Evolutionary conservation across 73 alveolate species (phyloP).

Genomic region (Tetrahymena malaccensis): DNA sequence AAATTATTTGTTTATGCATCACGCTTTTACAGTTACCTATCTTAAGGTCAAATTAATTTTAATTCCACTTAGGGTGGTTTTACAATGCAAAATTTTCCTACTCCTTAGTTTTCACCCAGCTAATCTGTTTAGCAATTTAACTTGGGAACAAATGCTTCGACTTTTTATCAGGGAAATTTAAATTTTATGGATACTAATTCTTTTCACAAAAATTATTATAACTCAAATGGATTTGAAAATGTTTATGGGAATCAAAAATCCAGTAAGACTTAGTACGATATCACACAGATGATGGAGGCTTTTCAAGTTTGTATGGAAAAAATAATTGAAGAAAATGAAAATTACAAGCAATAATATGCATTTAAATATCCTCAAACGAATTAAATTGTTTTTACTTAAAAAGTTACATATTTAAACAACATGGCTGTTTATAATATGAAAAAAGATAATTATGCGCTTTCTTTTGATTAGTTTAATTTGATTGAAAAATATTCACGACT

Average conservation of each 20-base stretch:
- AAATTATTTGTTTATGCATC: not conserved
- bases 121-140: not conserved
- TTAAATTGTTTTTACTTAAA: not conserved
- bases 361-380: not conserved
- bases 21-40: not conserved
- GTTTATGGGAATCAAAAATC: not conserved
- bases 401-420: not conserved
- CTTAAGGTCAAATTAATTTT: not conserved
- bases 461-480: not conserved
- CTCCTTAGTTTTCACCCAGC: not conserved
- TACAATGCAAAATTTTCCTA: not conserved
- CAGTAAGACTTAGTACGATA: not conserved
- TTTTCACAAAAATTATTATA: not conserved
- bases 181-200: not conserved
- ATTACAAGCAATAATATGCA: not conserved
- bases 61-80: not conserved
- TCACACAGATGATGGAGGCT: not conserved
- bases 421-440: not conserved
- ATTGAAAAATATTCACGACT: not conserved
- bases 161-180: not conserved
- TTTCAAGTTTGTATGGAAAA: not conserved
- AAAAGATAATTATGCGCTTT: not conserved
- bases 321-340: not conserved
- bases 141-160: not conserved
- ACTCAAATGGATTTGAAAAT: not conserved